Evolutionary conservation across 768 basidiomycete genomes (phyloP), one percentile per base, ranked within the genome.

Genomic region (Hydnomerulius pinastri): DNA sequence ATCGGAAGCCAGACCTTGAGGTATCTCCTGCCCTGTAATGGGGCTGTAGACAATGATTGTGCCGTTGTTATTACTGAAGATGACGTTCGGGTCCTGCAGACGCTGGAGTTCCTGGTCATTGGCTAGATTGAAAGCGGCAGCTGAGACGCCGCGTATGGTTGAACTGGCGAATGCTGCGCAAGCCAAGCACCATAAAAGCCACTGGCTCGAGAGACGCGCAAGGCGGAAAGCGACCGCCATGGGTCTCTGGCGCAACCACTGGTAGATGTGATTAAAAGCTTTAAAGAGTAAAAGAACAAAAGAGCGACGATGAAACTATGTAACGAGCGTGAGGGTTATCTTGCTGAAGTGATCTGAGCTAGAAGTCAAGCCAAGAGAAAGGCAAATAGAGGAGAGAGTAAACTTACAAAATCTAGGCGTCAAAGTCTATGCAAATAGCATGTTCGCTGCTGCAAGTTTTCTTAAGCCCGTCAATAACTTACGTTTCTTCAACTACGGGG

Each of bases 1-100:
- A 58, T 87, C 86, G 2, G 81, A 72, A 3, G 78, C 85, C 4
- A 70, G 48, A 0, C 79, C 79, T 63, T 87, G 86, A 5, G 75
- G 68, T 8, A 85, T 72, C 21, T 63, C 50, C 42, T 68, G 57
- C n/a, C 67, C 65, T 0, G 81, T 79, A 21, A 38, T 25, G 6
- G 80, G 66, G 54, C 81, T 72, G 55, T 80, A 71, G 15, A 83
- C 74, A 45, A 66, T 38, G 2, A 68, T 69, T 20, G 66, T 69
- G 12, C 82, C 82, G 36, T 55, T 53, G 3, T 36, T 25, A 35
- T 46, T 24, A 7, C 43, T 50, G 20, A 68, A 57, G 48, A 68
- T 33, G 45, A 70, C 69, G 36, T 69, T 53, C 7, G 70, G 67
- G 47, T 68, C 67, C 4, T 51, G 44, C 20, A 65, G 53, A 17